phyloP scores from a whole-genome alignment of 2,329 filamentous ascomycete genomes.

The Penicillium freii region DNA sequence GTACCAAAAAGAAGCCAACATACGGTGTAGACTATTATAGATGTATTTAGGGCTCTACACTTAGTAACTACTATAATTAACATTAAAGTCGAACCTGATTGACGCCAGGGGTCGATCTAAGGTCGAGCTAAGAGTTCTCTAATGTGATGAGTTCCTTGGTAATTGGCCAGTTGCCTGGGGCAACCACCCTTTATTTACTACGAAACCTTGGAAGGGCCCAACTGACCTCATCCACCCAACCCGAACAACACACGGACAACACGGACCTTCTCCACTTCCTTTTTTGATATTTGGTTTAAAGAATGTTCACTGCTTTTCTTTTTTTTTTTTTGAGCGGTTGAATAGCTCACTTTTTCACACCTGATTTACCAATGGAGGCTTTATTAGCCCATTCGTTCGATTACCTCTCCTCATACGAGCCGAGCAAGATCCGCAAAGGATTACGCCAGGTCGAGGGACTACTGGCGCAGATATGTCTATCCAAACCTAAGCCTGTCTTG shows the following conservation, averaged over 20 bases:
- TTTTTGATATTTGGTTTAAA: constrained; percentile 10
- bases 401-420: constrained; percentile 90
- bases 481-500: constrained; percentile 44
- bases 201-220: not conserved
- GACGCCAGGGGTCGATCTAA: constrained; percentile 9
- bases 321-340: constrained; percentile 6
- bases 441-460: constrained; percentile 91
- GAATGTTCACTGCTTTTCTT: constrained; percentile 7
- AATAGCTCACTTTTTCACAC: constrained; percentile 8
- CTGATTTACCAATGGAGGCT: constrained; percentile 68
- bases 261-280: constrained; percentile 8
- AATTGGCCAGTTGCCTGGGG: constrained; percentile 5
- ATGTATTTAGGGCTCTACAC: not conserved
- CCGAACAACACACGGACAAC: not conserved
- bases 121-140: constrained; percentile 1
- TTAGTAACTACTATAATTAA: constrained; percentile 6
- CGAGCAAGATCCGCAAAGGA: constrained; percentile 86
- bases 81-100: constrained; percentile 3
- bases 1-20: not conserved
- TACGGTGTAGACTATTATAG: not conserved
- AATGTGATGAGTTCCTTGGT: constrained; percentile 12
- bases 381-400: constrained; percentile 91
- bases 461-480: constrained; percentile 89
- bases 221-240: constrained; percentile 7
- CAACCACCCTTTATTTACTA: constrained; percentile 10